These are phyloP conservation scores for Chytridium lagenaria DNA, from an alignment of 371 early-diverging fungal genomes.

Conservation along the genomic window DNA sequence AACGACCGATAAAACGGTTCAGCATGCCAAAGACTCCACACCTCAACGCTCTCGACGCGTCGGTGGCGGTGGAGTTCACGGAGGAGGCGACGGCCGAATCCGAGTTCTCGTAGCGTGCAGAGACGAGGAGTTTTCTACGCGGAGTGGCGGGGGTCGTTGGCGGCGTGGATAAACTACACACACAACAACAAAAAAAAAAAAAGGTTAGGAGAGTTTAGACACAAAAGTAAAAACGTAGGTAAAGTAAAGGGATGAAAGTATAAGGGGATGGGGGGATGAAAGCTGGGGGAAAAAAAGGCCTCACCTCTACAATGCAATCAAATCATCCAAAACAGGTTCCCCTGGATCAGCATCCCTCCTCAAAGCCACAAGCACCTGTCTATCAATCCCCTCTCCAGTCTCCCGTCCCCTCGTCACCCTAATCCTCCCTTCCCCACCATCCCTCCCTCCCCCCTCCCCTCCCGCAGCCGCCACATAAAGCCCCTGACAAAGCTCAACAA, in stretches of 20 bases:
- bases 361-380: slow-evolving; percentile 15
- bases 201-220: neutral
- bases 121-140: slow-evolving; percentile 40
- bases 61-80: slow-evolving; percentile 37
- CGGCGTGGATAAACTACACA: slow-evolving; percentile 12
- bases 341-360: slow-evolving; percentile 22
- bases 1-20: slow-evolving; percentile 37
- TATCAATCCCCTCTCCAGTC: slow-evolving; percentile 2
- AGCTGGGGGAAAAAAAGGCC: too few relatives aligned
- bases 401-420: slow-evolving; percentile 8
- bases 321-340: slow-evolving; percentile 16
- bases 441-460: neutral
- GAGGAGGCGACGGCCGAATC: slow-evolving; percentile 35
- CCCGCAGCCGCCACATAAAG: slow-evolving; percentile 3
- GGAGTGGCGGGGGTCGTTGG: slow-evolving; percentile 27
- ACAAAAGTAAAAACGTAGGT: neutral
- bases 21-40: slow-evolving; percentile 44
- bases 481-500: slow-evolving; percentile 5
- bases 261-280: too few relatives aligned
- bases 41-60: slow-evolving; percentile 35
- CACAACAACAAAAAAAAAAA: neutral
- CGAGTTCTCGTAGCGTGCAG: slow-evolving; percentile 33
- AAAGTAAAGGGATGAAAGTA: too few relatives aligned
- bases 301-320: slow-evolving; percentile 29
- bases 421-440: neutral